These are phyloP conservation scores for Onygenales sp. DNA, from an alignment of 2,329 filamentous ascomycete genomes.

Conservation along the genomic window DNA sequence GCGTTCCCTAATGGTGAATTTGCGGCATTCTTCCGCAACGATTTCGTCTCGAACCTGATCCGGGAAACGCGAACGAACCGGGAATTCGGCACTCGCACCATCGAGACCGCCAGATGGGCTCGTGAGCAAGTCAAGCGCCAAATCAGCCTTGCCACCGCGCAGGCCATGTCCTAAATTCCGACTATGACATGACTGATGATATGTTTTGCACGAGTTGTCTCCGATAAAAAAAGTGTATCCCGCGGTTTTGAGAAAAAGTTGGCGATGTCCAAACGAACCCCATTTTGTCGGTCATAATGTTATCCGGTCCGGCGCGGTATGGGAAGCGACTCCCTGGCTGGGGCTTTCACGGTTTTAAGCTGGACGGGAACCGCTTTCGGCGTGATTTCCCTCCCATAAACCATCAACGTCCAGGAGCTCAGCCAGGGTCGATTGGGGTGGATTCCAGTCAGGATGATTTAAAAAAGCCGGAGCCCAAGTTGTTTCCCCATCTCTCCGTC, in stretches of 20 bases:
- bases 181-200: conserved; percentile 4
- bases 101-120: conserved; percentile 93
- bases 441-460: not conserved
- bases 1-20: conserved; percentile 88
- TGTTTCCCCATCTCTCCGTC: not conserved
- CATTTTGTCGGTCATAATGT: not conserved
- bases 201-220: not conserved
- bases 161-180: conserved; percentile 28
- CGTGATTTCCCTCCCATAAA: not conserved
- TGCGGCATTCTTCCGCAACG: conserved; percentile 71
- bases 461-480: not conserved
- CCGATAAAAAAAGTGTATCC: not conserved
- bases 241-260: not conserved
- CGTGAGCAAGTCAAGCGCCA: conserved; percentile 96
- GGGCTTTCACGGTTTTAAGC: not conserved
- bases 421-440: not conserved
- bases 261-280: not conserved
- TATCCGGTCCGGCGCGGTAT: conserved; percentile 6
- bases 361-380: not conserved
- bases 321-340: conserved; percentile 14
- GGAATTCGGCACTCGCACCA: conserved; percentile 74
- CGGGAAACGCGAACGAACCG: conserved; percentile 85
- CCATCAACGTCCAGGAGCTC: not conserved
- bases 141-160: conserved; percentile 28
- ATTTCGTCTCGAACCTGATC: conserved; percentile 83